Evolutionary conservation across 768 basidiomycete species (phyloP).

Genomic region (Auricularia cornea): DNA sequence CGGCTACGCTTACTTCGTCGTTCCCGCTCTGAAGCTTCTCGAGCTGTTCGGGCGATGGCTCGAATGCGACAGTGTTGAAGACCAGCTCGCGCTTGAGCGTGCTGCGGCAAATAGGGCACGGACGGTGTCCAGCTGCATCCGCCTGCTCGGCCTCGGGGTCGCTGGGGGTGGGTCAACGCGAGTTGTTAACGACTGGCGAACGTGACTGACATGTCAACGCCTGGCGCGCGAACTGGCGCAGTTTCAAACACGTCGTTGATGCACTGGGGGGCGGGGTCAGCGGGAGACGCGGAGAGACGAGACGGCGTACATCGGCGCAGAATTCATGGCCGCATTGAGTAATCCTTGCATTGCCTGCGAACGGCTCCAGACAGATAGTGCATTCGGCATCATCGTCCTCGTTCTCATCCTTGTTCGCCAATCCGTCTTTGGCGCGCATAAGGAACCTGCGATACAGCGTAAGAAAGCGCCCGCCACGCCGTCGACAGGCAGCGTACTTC

Average conservation of each 20-base stretch:
- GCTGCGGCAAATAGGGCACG: slow-evolving; percentile 56
- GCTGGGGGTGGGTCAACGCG: background rate
- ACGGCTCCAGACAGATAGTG: slow-evolving; percentile 57
- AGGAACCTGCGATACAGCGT: background rate
- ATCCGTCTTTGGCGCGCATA: background rate
- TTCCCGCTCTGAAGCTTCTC: slow-evolving; percentile 21
- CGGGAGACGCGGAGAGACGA: background rate
- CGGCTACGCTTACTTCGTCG: background rate
- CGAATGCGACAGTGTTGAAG: slow-evolving; percentile 60
- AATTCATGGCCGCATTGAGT: slow-evolving; percentile 60
- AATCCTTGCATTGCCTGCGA: slow-evolving; percentile 47
- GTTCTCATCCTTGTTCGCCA: slow-evolving; percentile 6
- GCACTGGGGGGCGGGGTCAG: background rate
- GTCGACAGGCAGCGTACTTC: background rate
- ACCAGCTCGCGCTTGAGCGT: slow-evolving; percentile 49
- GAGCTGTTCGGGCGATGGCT: slow-evolving; percentile 55
- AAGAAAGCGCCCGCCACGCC: background rate
- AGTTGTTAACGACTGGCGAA: background rate
- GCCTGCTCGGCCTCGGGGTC: background rate
- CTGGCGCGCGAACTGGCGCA: background rate
- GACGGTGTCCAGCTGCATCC: slow-evolving; percentile 10
- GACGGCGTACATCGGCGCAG: slow-evolving; percentile 38
- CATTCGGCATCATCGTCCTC: slow-evolving; percentile 30
- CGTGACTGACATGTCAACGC: background rate
- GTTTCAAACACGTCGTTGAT: slow-evolving; percentile 9